These are phyloP conservation scores for Penicillium angulare DNA, from an alignment of 495 filamentous ascomycete genomes.

Conservation along the genomic window DNA sequence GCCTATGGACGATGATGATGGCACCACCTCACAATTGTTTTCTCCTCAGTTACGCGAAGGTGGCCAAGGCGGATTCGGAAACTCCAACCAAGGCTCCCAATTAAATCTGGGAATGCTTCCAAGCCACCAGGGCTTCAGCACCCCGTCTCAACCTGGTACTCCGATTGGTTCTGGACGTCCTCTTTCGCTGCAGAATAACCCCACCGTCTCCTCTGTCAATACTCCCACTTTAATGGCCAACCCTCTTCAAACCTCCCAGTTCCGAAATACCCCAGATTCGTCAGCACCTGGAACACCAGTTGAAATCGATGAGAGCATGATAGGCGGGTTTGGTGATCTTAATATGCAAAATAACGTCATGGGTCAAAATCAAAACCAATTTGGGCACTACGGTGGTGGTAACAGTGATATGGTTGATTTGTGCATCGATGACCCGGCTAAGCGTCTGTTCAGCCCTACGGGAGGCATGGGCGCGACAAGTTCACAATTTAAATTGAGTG, in stretches of 20 bases:
- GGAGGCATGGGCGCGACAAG: conserved; percentile 71
- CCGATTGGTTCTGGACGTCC: conserved; percentile 67
- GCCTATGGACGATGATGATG: conserved; percentile 62
- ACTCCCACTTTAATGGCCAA: conserved; percentile 79
- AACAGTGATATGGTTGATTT: conserved; percentile 63
- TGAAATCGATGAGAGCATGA: conserved; percentile 59
- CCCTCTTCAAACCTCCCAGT: conserved; percentile 61
- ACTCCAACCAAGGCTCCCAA: conserved; percentile 65
- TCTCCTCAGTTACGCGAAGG: conserved; percentile 51
- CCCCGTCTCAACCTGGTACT: conserved; percentile 76
- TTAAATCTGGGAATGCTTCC: conserved; percentile 72
- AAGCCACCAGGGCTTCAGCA: conserved; percentile 74
- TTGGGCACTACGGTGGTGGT: conserved; percentile 37
- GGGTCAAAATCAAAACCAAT: conserved; percentile 53
- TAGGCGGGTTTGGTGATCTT: conserved; percentile 49
- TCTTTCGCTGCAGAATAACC: conserved; percentile 79
- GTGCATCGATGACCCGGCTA: conserved; percentile 95
- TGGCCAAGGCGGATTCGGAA: conserved; percentile 65
- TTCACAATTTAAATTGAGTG: conserved; percentile 65
- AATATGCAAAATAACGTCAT: conserved; percentile 58
- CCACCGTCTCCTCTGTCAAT: conserved; percentile 96
- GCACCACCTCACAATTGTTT: conserved; percentile 60
- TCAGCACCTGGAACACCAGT: conserved; percentile 73
- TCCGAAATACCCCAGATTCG: conserved; percentile 68
- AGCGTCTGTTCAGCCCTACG: conserved; percentile 83